Conservation (phyloP, 1,284 basidiomycete genomes). For the Pyrrhoderma noxium region DNA sequence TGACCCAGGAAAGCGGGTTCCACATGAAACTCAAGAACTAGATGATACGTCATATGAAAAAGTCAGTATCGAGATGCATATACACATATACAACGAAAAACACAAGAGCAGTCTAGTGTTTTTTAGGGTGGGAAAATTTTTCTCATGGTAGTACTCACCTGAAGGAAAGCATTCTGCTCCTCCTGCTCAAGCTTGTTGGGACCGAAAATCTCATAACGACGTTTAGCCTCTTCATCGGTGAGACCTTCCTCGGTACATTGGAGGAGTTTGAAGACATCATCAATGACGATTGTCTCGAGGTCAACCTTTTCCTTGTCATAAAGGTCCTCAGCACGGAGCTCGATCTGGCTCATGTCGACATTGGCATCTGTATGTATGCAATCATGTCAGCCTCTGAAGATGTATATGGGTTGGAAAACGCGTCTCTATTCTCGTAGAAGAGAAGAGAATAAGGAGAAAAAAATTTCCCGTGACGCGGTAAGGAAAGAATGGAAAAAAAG, state of each 20-base stretch:
- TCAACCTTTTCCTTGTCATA: constrained; percentile 99
- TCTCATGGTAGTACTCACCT: constrained; percentile 39
- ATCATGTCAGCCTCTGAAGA: constrained; percentile 16
- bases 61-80: neutral
- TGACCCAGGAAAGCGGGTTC: constrained; percentile 99
- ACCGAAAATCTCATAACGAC: constrained; percentile 91
- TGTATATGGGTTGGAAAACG: neutral
- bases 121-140: neutral
- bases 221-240: constrained; percentile 61
- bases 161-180: constrained; percentile 81
- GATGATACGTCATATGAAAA: constrained; percentile 2
- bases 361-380: constrained; percentile 52
- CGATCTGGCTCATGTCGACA: constrained; percentile 85
- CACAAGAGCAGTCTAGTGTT: neutral
- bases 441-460: constrained; percentile 1
- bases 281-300: constrained; percentile 93
- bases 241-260: constrained; percentile 86
- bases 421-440: constrained; percentile 1
- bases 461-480: neutral
- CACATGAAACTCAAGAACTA: constrained; percentile 97
- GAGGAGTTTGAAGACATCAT: constrained; percentile 94
- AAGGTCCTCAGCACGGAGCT: constrained; percentile 89
- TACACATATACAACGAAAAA: too few species aligned
- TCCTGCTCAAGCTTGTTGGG: constrained; percentile 93
- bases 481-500: constrained; percentile 7